Conservation (phyloP, 2,329 filamentous ascomycete genomes). For the Colletotrichum noveboracense region DNA sequence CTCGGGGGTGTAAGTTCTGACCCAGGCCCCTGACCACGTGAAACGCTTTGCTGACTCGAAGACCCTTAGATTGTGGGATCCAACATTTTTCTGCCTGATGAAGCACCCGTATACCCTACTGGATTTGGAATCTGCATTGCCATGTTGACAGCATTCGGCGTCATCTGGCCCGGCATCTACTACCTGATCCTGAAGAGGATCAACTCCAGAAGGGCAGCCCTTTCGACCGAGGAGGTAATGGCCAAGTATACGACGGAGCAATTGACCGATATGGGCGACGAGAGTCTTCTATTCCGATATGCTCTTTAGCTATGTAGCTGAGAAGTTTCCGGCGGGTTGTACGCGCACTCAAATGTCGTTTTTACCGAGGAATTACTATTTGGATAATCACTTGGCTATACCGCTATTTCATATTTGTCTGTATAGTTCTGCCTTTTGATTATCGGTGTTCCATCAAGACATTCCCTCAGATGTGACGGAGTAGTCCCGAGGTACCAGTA, state of each 20-base stretch:
- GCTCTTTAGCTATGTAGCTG: neutral
- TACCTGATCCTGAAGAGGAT: neutral
- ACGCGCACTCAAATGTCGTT: too few species aligned
- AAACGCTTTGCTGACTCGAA: neutral
- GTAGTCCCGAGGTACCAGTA: neutral
- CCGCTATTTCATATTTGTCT: fast-evolving
- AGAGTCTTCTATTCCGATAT: neutral
- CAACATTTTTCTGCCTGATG: neutral
- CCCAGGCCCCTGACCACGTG: neutral
- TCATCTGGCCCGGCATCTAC: neutral
- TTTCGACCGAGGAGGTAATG: neutral
- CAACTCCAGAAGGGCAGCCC: neutral
- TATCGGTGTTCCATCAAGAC: neutral
- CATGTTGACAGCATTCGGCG: neutral
- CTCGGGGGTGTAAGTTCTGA: neutral
- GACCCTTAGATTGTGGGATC: neutral
- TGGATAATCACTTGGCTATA: neutral
- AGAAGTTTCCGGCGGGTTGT: too few species aligned
- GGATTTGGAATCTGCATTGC: neutral
- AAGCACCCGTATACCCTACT: neutral
- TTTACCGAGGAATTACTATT: neutral
- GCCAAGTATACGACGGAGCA: neutral
- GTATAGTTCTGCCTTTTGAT: neutral
- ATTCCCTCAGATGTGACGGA: neutral
- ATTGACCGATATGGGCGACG: neutral